Percentiles rank a stretch among this genome's conserved stretches.
Evolutionary conservation across 345 rosid genomes (phyloP).

Genomic region (Adansonia digitata): DNA sequence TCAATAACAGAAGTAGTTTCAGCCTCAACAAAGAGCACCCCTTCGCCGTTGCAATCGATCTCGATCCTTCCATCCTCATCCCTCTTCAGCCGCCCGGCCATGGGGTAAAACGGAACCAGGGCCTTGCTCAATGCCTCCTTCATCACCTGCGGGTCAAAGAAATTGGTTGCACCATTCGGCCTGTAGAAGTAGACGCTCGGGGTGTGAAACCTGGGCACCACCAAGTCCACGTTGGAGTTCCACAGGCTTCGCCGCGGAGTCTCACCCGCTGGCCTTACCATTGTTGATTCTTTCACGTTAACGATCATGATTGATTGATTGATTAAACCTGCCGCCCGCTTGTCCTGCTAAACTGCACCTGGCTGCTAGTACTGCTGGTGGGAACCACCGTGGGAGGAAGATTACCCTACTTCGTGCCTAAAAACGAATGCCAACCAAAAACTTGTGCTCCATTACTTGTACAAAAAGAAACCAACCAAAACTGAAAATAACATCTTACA

Average conservation of each 20-base stretch:
- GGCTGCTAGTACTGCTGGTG: background rate
- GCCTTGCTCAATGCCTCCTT: constrained; percentile 72
- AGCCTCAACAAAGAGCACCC: constrained; percentile 79
- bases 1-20: constrained; percentile 60
- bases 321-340: background rate
- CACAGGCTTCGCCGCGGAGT: constrained; percentile 56
- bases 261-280: constrained; percentile 71
- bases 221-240: constrained; percentile 89
- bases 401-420: no score
- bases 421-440: no score
- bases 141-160: constrained; percentile 57
- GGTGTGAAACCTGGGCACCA: constrained; percentile 85
- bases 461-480: no score
- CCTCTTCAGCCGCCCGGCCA: constrained; percentile 73
- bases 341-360: background rate
- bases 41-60: constrained; percentile 81
- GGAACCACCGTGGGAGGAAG: background rate
- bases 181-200: constrained; percentile 93
- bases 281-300: constrained; percentile 56
- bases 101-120: constrained; percentile 83
- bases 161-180: constrained; percentile 52
- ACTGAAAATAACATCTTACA: no score
- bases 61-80: constrained; percentile 89
- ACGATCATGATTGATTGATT: constrained; percentile 40
- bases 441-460: no score